Conservation (phyloP, 2,329 filamentous ascomycete genomes). For the Penicillium sp. region DNA sequence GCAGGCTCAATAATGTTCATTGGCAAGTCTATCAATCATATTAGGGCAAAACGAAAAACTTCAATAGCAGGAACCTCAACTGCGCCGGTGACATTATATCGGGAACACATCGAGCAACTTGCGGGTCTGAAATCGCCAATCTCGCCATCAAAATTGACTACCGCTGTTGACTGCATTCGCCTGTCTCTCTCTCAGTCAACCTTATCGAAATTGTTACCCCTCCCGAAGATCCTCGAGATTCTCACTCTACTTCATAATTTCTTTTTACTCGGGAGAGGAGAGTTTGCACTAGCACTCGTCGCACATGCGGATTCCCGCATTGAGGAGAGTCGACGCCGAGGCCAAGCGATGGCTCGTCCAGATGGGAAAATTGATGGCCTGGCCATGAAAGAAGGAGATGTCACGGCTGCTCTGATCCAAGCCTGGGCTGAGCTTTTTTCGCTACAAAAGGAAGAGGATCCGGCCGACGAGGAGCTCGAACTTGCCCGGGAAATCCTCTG, state of each 20-base stretch:
- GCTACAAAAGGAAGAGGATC: conserved; percentile 74
- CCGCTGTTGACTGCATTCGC: conserved; percentile 72
- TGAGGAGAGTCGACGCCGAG: conserved; percentile 65
- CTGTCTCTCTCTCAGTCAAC: conserved; percentile 80
- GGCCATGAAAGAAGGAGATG: conserved; percentile 81
- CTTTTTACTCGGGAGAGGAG: conserved; percentile 80
- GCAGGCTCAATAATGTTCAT: conserved; percentile 86
- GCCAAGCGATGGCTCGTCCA: conserved; percentile 54
- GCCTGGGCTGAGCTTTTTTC: conserved; percentile 79
- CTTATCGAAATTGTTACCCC: conserved; percentile 76
- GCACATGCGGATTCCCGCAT: conserved; percentile 80
- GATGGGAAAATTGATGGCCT: conserved; percentile 60
- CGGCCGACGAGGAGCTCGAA: conserved; percentile 71
- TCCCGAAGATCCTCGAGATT: conserved; percentile 72
- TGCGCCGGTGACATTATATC: conserved; percentile 58
- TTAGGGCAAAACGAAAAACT: conserved; percentile 55
- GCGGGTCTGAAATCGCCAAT: conserved; percentile 71
- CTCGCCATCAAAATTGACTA: conserved; percentile 67
- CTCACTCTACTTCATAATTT: conserved; percentile 79
- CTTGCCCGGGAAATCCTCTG: conserved; percentile 74
- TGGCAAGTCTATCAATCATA: conserved; percentile 82
- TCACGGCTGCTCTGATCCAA: conserved; percentile 70
- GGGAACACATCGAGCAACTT: conserved; percentile 55
- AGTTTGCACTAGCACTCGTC: conserved; percentile 86
- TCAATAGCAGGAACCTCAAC: conserved; percentile 33